phyloP scores from a whole-genome alignment of 306 rosid genomes.

The Bauhinia variegata region DNA sequence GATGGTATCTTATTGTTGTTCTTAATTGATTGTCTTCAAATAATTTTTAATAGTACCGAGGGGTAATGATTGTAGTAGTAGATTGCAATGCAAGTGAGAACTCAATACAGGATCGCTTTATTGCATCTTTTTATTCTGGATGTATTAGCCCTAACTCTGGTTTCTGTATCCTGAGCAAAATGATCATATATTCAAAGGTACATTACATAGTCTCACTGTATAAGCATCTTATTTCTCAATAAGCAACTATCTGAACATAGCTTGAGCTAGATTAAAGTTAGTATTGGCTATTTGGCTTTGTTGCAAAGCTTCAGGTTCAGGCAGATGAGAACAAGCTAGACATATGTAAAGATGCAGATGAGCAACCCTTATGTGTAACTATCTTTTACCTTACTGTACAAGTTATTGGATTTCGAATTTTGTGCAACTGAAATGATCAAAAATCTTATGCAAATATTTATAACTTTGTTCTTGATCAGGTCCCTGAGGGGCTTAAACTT shows the following conservation, averaged over 20 bases:
- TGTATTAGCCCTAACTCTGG: constrained; percentile 12
- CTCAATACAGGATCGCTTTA: neutral
- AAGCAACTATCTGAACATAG: constrained; percentile 7
- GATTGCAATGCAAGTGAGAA: neutral
- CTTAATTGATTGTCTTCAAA: neutral
- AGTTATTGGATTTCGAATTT: neutral
- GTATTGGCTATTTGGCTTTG: constrained; percentile 37
- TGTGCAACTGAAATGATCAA: neutral
- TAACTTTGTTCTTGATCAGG: constrained; percentile 46
- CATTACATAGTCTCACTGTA: constrained; percentile 1
- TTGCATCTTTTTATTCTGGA: neutral
- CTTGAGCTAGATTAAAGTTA: constrained; percentile 33
- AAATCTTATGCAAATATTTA: neutral
- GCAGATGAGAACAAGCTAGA: constrained; percentile 37
- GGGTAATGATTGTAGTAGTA: neutral
- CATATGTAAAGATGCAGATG: constrained; percentile 33
- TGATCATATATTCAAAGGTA: constrained; percentile 2
- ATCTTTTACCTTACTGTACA: constrained; percentile 25
- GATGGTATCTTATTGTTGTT: neutral
- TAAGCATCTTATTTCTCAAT: constrained; percentile 12
- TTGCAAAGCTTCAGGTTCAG: constrained; percentile 54
- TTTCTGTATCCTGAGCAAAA: neutral
- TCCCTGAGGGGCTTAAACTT: constrained; percentile 33
- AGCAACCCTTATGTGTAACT: constrained; percentile 42
- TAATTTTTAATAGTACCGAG: neutral